phyloP scores from a whole-genome alignment of 371 early-diverging fungal genomes.

The Actinomortierella wolfii region DNA sequence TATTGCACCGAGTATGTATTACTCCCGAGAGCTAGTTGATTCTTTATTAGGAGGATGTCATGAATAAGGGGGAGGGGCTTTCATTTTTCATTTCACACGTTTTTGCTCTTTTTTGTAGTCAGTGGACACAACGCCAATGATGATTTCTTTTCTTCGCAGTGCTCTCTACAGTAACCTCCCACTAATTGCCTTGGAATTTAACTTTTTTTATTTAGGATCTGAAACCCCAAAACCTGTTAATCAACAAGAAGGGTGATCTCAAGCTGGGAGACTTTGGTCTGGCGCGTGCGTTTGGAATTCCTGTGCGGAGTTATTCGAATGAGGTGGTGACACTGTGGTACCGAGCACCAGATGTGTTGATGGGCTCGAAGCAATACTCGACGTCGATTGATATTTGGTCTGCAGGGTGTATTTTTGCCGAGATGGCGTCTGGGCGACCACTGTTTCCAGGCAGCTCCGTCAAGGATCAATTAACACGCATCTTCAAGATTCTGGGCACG shows the following conservation, averaged over 20 bases:
- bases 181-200: background rate
- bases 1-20: slow-evolving; percentile 73
- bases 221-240: slow-evolving; percentile 83
- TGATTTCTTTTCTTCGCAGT: no score
- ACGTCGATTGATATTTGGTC: slow-evolving; percentile 99
- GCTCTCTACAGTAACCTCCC: background rate
- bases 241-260: slow-evolving; percentile 87
- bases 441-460: slow-evolving; percentile 95
- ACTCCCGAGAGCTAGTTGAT: no score
- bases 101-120: no score
- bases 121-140: no score
- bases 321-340: slow-evolving; percentile 97
- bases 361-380: slow-evolving; percentile 97
- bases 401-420: slow-evolving; percentile 96
- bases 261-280: slow-evolving; percentile 98
- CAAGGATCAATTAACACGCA: slow-evolving; percentile 85
- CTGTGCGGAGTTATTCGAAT: slow-evolving; percentile 96
- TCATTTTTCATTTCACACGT: no score
- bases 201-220: slow-evolving; percentile 64
- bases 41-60: no score
- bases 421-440: slow-evolving; percentile 92
- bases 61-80: no score
- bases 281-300: slow-evolving; percentile 96
- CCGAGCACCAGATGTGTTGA: slow-evolving; percentile 98
- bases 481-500: slow-evolving; percentile 92